phyloP scores from a whole-genome alignment of 2,329 filamentous ascomycete genomes.

The Colletotrichum camelliae region DNA sequence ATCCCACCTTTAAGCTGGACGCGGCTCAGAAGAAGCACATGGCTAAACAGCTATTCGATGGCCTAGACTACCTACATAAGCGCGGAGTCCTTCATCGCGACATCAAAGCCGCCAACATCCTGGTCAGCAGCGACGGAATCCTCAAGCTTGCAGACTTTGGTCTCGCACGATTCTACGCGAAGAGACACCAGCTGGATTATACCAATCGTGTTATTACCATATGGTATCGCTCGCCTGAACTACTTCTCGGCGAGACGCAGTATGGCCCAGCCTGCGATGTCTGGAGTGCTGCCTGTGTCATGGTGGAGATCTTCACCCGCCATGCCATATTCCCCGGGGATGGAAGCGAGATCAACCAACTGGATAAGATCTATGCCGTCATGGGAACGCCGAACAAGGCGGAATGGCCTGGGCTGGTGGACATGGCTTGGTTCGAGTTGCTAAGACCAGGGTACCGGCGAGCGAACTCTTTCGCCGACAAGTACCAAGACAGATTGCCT shows the following conservation, averaged over 20 bases:
- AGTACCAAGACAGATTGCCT: slow-evolving; percentile 79
- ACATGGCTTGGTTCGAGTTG: slow-evolving; percentile 97
- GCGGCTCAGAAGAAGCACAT: slow-evolving; percentile 90
- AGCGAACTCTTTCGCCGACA: slow-evolving; percentile 79
- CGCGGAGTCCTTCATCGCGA: slow-evolving; percentile 95
- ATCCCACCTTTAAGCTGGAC: slow-evolving; percentile 88
- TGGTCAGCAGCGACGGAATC: slow-evolving; percentile 87
- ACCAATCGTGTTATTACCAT: slow-evolving; percentile 99
- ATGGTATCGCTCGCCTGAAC: slow-evolving; percentile 92
- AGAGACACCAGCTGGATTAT: slow-evolving; percentile 90
- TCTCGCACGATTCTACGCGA: slow-evolving; percentile 93
- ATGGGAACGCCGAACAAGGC: slow-evolving; percentile 84
- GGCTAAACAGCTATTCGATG: slow-evolving; percentile 90
- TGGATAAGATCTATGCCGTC: slow-evolving; percentile 95
- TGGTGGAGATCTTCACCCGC: slow-evolving; percentile 94
- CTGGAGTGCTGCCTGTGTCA: slow-evolving; percentile 96
- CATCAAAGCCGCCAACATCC: slow-evolving; percentile 97
- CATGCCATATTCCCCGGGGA: slow-evolving; percentile 95
- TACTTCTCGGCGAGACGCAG: slow-evolving; percentile 88
- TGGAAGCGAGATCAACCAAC: slow-evolving; percentile 91
- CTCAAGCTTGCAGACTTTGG: slow-evolving; percentile 97
- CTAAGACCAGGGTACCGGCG: slow-evolving; percentile 78
- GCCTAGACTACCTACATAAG: slow-evolving; percentile 90
- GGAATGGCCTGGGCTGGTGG: slow-evolving; percentile 89
- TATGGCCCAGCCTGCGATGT: slow-evolving; percentile 92